Evolutionary conservation across 805 yeast genomes (phyloP), one percentile per base, ranked within the genome.

Genomic region (Candida ulmi): DNA sequence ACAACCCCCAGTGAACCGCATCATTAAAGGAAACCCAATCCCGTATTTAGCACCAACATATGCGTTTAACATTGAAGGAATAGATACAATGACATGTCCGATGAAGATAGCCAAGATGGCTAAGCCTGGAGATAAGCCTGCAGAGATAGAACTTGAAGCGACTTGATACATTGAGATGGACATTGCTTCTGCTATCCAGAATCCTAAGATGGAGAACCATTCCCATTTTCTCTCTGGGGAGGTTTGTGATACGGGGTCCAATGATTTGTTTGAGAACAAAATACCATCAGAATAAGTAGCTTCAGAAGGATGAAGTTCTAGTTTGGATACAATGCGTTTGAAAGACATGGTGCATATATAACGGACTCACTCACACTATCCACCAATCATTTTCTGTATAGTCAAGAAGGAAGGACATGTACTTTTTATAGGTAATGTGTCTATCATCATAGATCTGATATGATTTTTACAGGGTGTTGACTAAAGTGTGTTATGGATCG

Each of bases 151-250:
- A 0, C 87, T 76, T 5, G 87, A 76, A 5, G 88, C 88, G 46
- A 83, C 83, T 62, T 80, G 83, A 80, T 86, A 83, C 35, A 90
- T 83, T 55, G 81, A 82, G 52, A 83, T 74, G 55, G 83, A 82
- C 67, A 84, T 79, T 5, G 88, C 77, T 52, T 84, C 93, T 0
- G 90, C 83, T 34, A 83, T 65, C 93, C 93, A 84, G 57, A 81
- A 51, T 8, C 54, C 54, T 16, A 49, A 27, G 34, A 47, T 49
- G 19, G 45, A 40, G 36, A 81, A 81, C 64, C 69, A 76, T 80
- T 86, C 78, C 36, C 74, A 62, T 88, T 90, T 83, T 34, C 71
- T 66, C 49, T 88, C 66, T 50, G 88, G 73, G 2, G 66, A 73
- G 21, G 63, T 67, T 27, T 47, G 50, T 52, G 81, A 86, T 7